These are phyloP conservation scores for Adenanthera pavonina DNA, from an alignment of 306 rosid genomes.

Conservation along the genomic window DNA sequence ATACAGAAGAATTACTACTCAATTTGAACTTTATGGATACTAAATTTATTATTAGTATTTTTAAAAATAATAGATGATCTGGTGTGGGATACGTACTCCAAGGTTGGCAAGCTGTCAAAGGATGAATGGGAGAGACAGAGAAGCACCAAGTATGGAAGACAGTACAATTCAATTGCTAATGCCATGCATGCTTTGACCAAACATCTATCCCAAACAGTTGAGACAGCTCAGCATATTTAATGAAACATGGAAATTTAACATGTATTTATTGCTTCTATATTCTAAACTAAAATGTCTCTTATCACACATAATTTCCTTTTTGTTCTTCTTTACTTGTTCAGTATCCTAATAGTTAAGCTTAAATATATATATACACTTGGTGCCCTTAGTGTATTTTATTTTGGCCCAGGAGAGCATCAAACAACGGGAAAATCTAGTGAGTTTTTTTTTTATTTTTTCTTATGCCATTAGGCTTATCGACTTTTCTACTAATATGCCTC, in stretches of 20 bases:
- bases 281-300: neutral
- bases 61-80: neutral
- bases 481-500: too few species aligned
- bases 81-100: neutral
- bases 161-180: neutral
- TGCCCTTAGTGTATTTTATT: too few species aligned
- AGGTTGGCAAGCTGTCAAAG: neutral
- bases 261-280: neutral
- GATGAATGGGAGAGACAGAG: neutral
- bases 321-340: neutral
- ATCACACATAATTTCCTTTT: too few species aligned
- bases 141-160: neutral
- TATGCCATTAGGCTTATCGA: too few species aligned
- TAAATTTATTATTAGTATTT: too few species aligned
- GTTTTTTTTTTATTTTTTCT: too few species aligned
- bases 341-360: too few species aligned
- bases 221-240: neutral
- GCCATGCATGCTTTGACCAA: neutral
- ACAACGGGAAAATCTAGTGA: too few species aligned
- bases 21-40: too few species aligned
- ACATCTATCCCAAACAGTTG: conserved; percentile 3
- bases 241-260: neutral
- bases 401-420: too few species aligned
- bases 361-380: too few species aligned
- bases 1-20: too few species aligned